These are phyloP conservation scores for Ustilago loliicola DNA, from an alignment of 1,284 basidiomycete genomes.

Conservation along the genomic window DNA sequence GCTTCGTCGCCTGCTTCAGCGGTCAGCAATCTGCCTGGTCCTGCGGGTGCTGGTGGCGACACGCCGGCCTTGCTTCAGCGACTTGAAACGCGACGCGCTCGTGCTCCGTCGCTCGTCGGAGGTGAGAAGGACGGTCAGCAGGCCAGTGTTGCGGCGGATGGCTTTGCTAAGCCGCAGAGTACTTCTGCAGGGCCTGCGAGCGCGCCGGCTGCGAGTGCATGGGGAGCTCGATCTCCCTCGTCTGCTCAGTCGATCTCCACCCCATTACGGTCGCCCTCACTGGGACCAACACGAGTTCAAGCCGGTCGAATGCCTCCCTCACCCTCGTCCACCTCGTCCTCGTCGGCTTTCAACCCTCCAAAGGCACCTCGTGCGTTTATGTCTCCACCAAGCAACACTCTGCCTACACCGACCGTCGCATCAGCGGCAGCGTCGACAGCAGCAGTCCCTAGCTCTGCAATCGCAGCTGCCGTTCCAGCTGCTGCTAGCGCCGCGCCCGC, in stretches of 20 bases:
- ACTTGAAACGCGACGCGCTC: slow-evolving; percentile 25
- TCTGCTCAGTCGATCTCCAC: slow-evolving; percentile 6
- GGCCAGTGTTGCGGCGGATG: slow-evolving; percentile 9
- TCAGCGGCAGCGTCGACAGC: not conserved
- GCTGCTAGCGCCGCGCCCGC: not conserved
- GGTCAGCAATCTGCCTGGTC: not conserved
- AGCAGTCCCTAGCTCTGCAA: not conserved
- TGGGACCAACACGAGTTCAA: slow-evolving; percentile 22
- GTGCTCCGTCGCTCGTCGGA: slow-evolving; percentile 14
- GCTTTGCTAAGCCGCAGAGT: slow-evolving; percentile 20
- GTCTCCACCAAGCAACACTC: slow-evolving; percentile 20
- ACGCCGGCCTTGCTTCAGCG: slow-evolving; percentile 29
- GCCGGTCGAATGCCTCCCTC: slow-evolving; percentile 31
- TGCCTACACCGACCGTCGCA: slow-evolving; percentile 17
- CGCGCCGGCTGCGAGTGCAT: slow-evolving; percentile 1
- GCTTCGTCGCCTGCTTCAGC: slow-evolving; percentile 20
- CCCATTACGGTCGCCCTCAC: slow-evolving; percentile 31
- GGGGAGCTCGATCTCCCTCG: not conserved
- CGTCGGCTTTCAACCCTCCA: slow-evolving; percentile 40
- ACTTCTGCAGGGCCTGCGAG: slow-evolving; percentile 7
- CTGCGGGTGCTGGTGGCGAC: slow-evolving; percentile 19
- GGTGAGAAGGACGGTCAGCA: slow-evolving; percentile 19
- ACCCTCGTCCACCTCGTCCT: slow-evolving; percentile 18
- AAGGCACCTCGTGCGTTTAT: slow-evolving; percentile 50
- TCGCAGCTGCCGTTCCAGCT: slow-evolving; percentile 1